Percentiles rank a stretch among this genome's conserved stretches.
Evolutionary conservation across 768 basidiomycete genomes (phyloP).

Genomic region (Suillus americanus): DNA sequence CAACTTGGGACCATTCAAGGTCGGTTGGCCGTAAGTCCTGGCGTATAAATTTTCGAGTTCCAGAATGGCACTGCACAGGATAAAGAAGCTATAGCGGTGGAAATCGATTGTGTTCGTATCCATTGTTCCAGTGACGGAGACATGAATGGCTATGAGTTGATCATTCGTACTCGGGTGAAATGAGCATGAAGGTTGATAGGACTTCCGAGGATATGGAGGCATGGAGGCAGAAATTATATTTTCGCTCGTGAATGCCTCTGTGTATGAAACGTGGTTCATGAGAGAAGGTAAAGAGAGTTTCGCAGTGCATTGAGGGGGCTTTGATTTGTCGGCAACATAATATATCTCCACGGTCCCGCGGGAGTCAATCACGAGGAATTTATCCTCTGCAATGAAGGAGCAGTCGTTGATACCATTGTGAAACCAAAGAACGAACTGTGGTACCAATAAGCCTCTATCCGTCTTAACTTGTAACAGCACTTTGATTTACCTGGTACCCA

Average conservation of each 20-base stretch:
- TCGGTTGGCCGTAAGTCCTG: not conserved
- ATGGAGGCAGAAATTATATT: constrained; percentile 44
- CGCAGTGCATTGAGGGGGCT: constrained; percentile 35
- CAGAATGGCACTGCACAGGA: constrained; percentile 44
- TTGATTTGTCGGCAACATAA: constrained; percentile 34
- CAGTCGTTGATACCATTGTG: constrained; percentile 53
- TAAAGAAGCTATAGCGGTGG: constrained; percentile 51
- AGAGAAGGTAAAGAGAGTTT: constrained; percentile 46
- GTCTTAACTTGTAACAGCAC: not conserved
- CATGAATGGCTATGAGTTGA: constrained; percentile 50
- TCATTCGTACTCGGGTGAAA: constrained; percentile 44
- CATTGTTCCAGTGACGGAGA: constrained; percentile 38
- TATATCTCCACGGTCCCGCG: constrained; percentile 52
- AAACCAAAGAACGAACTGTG: constrained; percentile 43
- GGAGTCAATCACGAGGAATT: constrained; percentile 49
- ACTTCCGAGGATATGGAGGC: constrained; percentile 6
- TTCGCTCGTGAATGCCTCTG: constrained; percentile 55
- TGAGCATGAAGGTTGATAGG: not conserved
- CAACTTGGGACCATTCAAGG: not conserved
- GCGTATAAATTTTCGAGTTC: constrained; percentile 10
- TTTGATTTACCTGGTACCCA: constrained; percentile 7
- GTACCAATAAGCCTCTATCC: not conserved
- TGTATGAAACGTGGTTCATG: constrained; percentile 45
- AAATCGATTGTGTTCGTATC: constrained; percentile 40
- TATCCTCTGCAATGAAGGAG: constrained; percentile 44